phyloP scores from a whole-genome alignment of 257 asterid species.

The Rhazya stricta region DNA sequence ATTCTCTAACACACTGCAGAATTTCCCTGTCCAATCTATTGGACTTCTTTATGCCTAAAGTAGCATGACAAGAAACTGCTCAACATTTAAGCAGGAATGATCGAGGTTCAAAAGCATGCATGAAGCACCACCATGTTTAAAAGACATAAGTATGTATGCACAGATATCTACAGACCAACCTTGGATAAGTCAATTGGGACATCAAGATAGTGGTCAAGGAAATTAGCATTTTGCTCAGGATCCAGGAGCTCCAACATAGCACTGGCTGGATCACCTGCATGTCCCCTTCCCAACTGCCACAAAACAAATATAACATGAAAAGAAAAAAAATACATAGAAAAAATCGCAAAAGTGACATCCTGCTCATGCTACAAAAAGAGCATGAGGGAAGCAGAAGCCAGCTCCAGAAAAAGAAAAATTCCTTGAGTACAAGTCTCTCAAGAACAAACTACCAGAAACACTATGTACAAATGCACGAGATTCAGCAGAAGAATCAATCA shows the following conservation, averaged over 20 bases:
- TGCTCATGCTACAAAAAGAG: not conserved
- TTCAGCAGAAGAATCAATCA: not conserved
- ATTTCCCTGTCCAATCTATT: not conserved
- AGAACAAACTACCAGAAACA: not conserved
- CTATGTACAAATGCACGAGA: not conserved
- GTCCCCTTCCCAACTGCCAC: conserved; percentile 95
- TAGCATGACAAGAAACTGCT: conserved; percentile 1
- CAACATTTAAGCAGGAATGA: not conserved
- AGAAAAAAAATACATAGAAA: not conserved
- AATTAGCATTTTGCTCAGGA: conserved; percentile 98
- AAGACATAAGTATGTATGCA: not conserved
- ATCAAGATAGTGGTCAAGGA: conserved; percentile 98
- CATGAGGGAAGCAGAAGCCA: not conserved
- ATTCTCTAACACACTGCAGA: not conserved
- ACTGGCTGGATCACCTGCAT: conserved; percentile 99
- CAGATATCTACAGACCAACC: conserved; percentile 38
- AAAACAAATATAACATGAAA: conserved; percentile 13
- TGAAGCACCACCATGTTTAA: not conserved
- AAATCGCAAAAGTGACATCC: not conserved
- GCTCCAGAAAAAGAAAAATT: not conserved
- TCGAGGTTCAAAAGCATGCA: not conserved
- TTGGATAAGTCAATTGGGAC: conserved; percentile 94
- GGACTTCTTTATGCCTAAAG: not conserved
- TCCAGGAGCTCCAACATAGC: conserved; percentile 99
- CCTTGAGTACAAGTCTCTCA: not conserved